phyloP scores from a whole-genome alignment of 768 basidiomycete species.

The Podaxis sp. region DNA sequence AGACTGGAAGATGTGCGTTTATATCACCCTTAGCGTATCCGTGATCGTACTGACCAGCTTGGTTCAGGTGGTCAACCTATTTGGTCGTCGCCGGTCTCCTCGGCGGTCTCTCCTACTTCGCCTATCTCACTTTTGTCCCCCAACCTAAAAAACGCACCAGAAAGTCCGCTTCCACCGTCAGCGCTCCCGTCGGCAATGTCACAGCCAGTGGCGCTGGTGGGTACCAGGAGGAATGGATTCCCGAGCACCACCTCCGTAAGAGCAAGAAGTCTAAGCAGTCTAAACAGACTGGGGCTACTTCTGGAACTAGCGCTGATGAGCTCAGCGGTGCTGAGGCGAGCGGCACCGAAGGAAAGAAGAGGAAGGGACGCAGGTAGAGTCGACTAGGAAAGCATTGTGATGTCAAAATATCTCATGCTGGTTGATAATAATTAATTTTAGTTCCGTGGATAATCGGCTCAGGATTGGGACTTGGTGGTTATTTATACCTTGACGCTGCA shows the following conservation, averaged over 20 bases:
- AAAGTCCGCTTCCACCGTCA: slow-evolving; percentile 36
- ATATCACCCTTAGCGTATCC: neutral
- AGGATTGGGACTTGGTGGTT: neutral
- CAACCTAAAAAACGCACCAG: slow-evolving; percentile 56
- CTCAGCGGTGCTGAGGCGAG: slow-evolving; percentile 63
- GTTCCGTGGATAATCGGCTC: neutral
- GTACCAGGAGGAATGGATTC: slow-evolving; percentile 90
- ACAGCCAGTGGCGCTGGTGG: slow-evolving; percentile 65
- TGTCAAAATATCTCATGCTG: slow-evolving; percentile 8
- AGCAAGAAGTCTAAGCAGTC: slow-evolving; percentile 42
- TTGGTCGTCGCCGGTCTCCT: slow-evolving; percentile 60
- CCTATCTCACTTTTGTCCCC: slow-evolving; percentile 63
- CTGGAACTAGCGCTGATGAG: slow-evolving; percentile 57
- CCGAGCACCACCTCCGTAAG: slow-evolving; percentile 82
- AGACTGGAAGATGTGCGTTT: slow-evolving; percentile 72
- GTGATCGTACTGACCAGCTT: neutral
- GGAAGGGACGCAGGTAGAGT: slow-evolving; percentile 41
- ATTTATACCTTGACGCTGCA: neutral
- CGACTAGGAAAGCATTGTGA: neutral
- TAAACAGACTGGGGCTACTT: slow-evolving; percentile 42
- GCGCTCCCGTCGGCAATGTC: slow-evolving; percentile 49
- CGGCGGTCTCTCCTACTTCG: slow-evolving; percentile 58
- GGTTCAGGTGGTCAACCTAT: slow-evolving; percentile 60
- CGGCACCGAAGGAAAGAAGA: slow-evolving; percentile 58
- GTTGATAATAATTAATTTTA: slow-evolving; percentile 5